phyloP scores from a whole-genome alignment of 352 stramenopile species.

The Phytophthora tubulina region DNA sequence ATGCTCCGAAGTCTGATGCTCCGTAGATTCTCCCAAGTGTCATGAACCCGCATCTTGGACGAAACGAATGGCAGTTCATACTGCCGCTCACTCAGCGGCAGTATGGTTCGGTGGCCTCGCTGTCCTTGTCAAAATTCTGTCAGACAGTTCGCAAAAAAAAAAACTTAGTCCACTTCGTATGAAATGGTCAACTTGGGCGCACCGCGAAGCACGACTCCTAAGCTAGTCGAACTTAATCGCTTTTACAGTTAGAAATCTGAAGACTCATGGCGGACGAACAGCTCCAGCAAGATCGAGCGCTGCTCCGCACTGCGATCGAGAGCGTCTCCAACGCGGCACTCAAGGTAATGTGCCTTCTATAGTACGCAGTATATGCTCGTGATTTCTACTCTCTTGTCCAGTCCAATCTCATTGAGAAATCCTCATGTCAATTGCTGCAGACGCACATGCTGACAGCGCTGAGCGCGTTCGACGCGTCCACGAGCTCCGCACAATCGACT shows the following conservation, averaged over 20 bases:
- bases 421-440: conserved; percentile 40
- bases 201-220: too few relatives aligned
- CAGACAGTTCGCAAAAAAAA: too few relatives aligned
- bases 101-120: too few relatives aligned
- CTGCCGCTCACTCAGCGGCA: too few relatives aligned
- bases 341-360: conserved; percentile 35
- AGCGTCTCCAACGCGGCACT: conserved; percentile 40
- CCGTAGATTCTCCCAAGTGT: too few relatives aligned
- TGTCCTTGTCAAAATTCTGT: too few relatives aligned
- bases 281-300: conserved; percentile 46
- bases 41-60: too few relatives aligned
- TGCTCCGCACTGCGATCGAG: conserved; percentile 51
- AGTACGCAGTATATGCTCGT: neutral
- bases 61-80: too few relatives aligned
- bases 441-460: conserved; percentile 80
- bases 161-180: too few relatives aligned
- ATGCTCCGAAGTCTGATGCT: too few relatives aligned
- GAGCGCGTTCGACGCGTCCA: conserved; percentile 45
- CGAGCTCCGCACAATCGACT: conserved; percentile 8
- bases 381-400: neutral
- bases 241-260: neutral
- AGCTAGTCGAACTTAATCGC: neutral
- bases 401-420: conserved; percentile 27
- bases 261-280: conserved; percentile 49
- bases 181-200: too few relatives aligned